Base-by-base conservation (phyloP, 1,284 basidiomycete genomes). In the Sutorius eximius region DNA sequence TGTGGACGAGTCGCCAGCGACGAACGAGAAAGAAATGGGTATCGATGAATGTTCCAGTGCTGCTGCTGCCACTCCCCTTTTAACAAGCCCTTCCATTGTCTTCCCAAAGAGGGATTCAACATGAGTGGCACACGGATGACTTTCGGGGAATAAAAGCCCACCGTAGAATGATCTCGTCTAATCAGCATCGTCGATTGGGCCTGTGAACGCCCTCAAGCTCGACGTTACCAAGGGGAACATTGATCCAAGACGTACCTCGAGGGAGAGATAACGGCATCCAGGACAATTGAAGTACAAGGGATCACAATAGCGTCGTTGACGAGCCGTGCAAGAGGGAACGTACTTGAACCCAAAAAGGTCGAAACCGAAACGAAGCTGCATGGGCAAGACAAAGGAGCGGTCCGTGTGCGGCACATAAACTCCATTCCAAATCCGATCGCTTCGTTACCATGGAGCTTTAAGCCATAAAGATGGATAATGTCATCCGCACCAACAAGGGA, bases 1-100 rank as follows among this genome's bases (percentile, higher is more conserved):
- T 18, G 22, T 24, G 20, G 37, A 37, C 15, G 51, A 27, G 62
- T 65, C 61, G 60, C 63, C 63, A 62, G 61, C 61, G 61, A 65
- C 60, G 43, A 29, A 20, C 1, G 10, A 15, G 32, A 33, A 41
- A 22, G 34, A 24, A 44, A 42, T 29, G 56, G 55, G 51, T 61
- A 64, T 48, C 42, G n/a, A 27, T 15, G 29, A 13, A 30, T 11
- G 45, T 34, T 53, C 34, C 15, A 42, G 16, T 11, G 40, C 20
- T 30, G 38, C 22, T 33, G n/a, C 33, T 12, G 32, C 8, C 11
- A 8, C 3, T 45, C 37, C 11, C 29, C 22, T 30, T 64, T 58
- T 56, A 50, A 47, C 12, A 15, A n/a, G 15, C 20, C 20, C 32
- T 6, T 44, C 20, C 48, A 52, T 65, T 61, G 61, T 63, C 32